These are phyloP conservation scores for Bimuria novae-zelandiae DNA, from an alignment of 2,329 filamentous ascomycete genomes.

Conservation along the genomic window DNA sequence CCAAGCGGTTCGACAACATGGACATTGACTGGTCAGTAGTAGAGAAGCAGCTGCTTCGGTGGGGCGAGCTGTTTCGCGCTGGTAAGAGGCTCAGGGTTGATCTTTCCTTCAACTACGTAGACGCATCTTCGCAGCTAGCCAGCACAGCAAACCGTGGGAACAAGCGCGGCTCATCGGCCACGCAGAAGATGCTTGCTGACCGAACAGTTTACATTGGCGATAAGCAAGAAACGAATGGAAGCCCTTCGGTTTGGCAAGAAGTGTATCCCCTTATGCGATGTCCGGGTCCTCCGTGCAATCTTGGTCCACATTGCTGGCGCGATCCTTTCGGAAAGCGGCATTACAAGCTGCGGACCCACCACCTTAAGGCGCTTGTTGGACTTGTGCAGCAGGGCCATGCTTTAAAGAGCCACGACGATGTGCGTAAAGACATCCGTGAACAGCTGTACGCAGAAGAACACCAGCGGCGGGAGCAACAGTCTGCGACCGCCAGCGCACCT, in stretches of 20 bases:
- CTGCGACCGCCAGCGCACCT: too few species aligned
- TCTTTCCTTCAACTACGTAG: constrained; percentile 13
- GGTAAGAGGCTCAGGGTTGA: constrained; percentile 12
- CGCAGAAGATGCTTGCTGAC: constrained; percentile 7
- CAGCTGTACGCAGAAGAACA: too few species aligned
- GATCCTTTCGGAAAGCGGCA: constrained; percentile 41
- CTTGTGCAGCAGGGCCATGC: too few species aligned
- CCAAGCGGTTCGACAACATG: constrained; percentile 10
- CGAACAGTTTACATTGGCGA: neutral
- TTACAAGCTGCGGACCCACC: too few species aligned
- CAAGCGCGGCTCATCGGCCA: constrained; percentile 10
- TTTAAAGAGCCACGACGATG: too few species aligned
- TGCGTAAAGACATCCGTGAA: too few species aligned
- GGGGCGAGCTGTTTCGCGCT: constrained; percentile 2
- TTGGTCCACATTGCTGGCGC: constrained; percentile 39
- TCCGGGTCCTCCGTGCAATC: constrained; percentile 22
- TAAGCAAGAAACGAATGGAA: constrained; percentile 14
- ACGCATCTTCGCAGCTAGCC: constrained; percentile 1
- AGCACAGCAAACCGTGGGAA: constrained; percentile 7
- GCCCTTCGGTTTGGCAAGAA: constrained; percentile 33
- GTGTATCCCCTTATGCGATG: constrained; percentile 29
- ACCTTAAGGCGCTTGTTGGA: too few species aligned
- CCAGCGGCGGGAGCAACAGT: too few species aligned
- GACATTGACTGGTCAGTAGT: constrained; percentile 11
- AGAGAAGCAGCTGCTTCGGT: constrained; percentile 8